phyloP scores from a whole-genome alignment of 2,329 filamentous ascomycete genomes.

The Botryotinia convoluta region DNA sequence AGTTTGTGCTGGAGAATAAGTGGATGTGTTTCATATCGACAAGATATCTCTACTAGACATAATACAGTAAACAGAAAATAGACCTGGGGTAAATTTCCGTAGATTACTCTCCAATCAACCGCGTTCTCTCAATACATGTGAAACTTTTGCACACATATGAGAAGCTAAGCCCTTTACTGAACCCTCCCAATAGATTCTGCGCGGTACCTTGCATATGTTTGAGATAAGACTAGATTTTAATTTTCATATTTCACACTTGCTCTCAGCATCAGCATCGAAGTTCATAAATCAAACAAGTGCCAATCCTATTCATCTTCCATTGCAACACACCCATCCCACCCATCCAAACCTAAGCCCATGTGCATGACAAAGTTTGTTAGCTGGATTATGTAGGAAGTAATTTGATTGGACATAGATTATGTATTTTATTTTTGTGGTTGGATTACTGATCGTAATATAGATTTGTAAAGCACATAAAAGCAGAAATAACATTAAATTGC shows the following conservation, averaged over 20 bases:
- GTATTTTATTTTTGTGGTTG: background rate
- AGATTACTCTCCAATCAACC: background rate
- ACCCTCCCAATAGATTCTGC: fast-evolving
- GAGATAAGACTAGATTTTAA: background rate
- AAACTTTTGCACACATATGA: background rate
- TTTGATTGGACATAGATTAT: background rate
- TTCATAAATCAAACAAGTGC: background rate
- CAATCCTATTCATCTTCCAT: background rate
- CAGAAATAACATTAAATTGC: background rate
- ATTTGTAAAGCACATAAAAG: background rate
- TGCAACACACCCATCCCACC: background rate
- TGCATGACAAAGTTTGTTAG: background rate
- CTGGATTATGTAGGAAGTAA: background rate
- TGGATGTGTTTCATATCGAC: background rate
- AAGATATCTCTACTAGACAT: background rate
- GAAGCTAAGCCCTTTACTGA: background rate
- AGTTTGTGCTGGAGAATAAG: background rate
- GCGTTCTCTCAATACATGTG: background rate
- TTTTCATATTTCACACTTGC: background rate
- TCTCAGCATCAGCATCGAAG: background rate
- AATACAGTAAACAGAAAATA: background rate
- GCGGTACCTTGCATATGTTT: background rate
- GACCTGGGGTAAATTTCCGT: background rate
- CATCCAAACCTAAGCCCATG: too few species aligned
- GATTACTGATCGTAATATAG: background rate